phyloP scores from a whole-genome alignment of 495 filamentous ascomycete species.

The Neurospora sp. region DNA sequence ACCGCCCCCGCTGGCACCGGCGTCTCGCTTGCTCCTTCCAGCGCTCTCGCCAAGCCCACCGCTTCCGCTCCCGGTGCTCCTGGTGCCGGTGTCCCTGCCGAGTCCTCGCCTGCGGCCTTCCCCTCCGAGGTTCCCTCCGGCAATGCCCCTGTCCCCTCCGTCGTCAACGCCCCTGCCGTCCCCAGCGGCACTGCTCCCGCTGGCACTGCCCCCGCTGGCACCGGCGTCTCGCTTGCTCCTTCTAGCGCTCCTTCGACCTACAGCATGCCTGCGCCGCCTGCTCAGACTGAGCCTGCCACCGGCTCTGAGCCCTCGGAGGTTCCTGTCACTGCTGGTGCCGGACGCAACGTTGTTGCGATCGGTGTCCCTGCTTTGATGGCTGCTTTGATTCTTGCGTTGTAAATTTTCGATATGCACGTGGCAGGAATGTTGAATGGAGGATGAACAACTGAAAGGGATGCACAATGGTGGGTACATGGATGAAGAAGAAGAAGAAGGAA shows the following conservation, averaged over 20 bases:
- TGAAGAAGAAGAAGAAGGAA: not conserved
- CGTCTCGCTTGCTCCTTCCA: not conserved
- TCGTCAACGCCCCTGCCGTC: slow-evolving; percentile 16
- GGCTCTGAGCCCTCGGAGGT: slow-evolving; percentile 1
- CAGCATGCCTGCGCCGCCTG: slow-evolving; percentile 5
- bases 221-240: not conserved
- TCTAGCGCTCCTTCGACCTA: not conserved
- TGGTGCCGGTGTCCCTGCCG: not conserved
- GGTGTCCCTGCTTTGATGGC: slow-evolving; percentile 14
- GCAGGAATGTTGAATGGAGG: not conserved
- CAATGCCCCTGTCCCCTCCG: not conserved
- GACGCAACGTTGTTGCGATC: slow-evolving; percentile 15
- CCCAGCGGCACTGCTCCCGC: not conserved
- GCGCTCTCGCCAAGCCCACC: slow-evolving; percentile 9
- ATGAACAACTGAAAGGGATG: not conserved
- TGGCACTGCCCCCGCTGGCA: not conserved
- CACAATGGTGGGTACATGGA: too few species aligned
- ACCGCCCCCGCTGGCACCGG: not conserved
- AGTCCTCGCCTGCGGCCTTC: not conserved
- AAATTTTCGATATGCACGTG: not conserved
- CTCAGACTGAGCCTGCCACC: not conserved
- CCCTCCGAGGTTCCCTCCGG: slow-evolving; percentile 17
- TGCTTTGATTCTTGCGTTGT: slow-evolving; percentile 15
- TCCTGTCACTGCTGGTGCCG: slow-evolving; percentile 18
- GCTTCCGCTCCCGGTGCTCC: not conserved